phyloP scores from a whole-genome alignment of 2,329 filamentous ascomycete genomes.

The Fusarium redolens region DNA sequence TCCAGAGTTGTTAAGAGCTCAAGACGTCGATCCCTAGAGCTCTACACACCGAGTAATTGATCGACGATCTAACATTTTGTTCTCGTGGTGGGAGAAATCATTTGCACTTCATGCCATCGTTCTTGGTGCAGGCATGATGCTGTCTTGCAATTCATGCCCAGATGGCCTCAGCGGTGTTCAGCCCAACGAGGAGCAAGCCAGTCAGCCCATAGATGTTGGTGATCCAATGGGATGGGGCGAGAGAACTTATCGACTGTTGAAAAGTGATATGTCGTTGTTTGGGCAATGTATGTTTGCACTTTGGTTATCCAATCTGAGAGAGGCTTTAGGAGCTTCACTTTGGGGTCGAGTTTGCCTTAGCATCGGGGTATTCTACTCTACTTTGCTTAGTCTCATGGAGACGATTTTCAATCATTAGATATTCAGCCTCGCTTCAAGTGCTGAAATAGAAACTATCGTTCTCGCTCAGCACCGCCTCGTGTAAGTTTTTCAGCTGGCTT shows the following conservation, averaged over 20 bases:
- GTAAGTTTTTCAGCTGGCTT: slow-evolving; percentile 22
- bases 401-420: background rate
- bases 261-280: slow-evolving; percentile 36
- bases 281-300: slow-evolving; percentile 18
- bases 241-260: slow-evolving; percentile 12
- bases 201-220: slow-evolving; percentile 30
- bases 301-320: slow-evolving; percentile 13
- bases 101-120: slow-evolving; percentile 22
- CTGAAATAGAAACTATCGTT: slow-evolving; percentile 24
- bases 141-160: slow-evolving; percentile 20
- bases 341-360: background rate
- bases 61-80: slow-evolving; percentile 30
- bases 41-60: slow-evolving; percentile 31
- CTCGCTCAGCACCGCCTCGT: slow-evolving; percentile 32
- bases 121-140: slow-evolving; percentile 12
- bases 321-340: slow-evolving; percentile 12
- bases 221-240: slow-evolving; percentile 13
- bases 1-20: slow-evolving; percentile 27
- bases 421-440: slow-evolving; percentile 18
- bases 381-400: slow-evolving; percentile 4
- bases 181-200: slow-evolving; percentile 21
- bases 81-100: slow-evolving; percentile 20
- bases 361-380: slow-evolving; percentile 9
- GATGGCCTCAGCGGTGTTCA: slow-evolving; percentile 36
- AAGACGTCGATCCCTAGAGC: slow-evolving; percentile 25